Conservation (phyloP, 2,329 filamentous ascomycete genomes). For the Trichoderma sp. region DNA sequence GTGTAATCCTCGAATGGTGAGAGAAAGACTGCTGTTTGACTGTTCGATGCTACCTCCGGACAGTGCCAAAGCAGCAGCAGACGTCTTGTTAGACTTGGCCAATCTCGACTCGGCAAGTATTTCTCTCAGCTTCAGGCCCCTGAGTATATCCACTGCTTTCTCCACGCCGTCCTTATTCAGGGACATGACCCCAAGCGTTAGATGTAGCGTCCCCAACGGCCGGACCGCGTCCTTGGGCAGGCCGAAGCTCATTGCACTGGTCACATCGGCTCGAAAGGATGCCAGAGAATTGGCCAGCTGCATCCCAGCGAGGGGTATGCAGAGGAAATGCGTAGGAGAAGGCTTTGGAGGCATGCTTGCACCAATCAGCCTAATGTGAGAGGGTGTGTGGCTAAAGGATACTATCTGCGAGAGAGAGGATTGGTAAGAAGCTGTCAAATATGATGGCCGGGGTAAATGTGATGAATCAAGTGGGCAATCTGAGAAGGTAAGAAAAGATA, state of each 20-base stretch:
- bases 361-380: background rate
- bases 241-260: slow-evolving; percentile 45
- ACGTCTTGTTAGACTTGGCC: background rate
- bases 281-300: slow-evolving; percentile 66
- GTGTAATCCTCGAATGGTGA: slow-evolving; percentile 57
- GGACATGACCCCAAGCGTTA: slow-evolving; percentile 86
- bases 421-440: slow-evolving; percentile 18
- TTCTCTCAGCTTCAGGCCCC: slow-evolving; percentile 42
- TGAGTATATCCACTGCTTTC: slow-evolving; percentile 45
- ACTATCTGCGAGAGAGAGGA: slow-evolving; percentile 10
- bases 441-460: background rate
- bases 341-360: slow-evolving; percentile 42
- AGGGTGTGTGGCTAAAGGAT: background rate
- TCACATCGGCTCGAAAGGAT: slow-evolving; percentile 62
- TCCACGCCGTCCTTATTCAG: slow-evolving; percentile 55
- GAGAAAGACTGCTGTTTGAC: slow-evolving; percentile 35
- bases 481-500: background rate
- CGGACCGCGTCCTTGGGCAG: slow-evolving; percentile 70
- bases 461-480: background rate
- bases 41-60: background rate
- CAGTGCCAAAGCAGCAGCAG: slow-evolving; percentile 22
- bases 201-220: slow-evolving; percentile 77
- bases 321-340: slow-evolving; percentile 72
- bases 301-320: slow-evolving; percentile 68
- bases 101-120: slow-evolving; percentile 39